Evolutionary conservation across 202 grass and related monocot genomes (phyloP).

Genomic region (Panicum hallii): DNA sequence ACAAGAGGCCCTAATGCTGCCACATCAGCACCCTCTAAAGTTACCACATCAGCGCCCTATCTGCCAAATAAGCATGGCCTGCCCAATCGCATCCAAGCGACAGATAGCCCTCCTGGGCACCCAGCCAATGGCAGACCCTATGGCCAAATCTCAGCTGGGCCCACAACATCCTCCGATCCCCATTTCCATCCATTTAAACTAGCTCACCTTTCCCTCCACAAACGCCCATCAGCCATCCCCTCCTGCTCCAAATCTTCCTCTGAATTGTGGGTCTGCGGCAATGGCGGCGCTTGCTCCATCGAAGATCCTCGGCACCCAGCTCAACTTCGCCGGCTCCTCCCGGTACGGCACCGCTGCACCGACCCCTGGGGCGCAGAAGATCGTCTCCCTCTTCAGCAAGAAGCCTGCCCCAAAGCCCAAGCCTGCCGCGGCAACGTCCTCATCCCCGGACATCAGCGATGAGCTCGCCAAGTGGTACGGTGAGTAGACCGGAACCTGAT

Average conservation of each 20-base stretch:
- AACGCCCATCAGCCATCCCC: constrained; percentile 41
- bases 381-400: constrained; percentile 78
- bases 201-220: constrained; percentile 44
- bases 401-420: constrained; percentile 68
- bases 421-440: constrained; percentile 33
- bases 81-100: constrained; percentile 69
- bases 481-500: constrained; percentile 44
- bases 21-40: constrained; percentile 53
- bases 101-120: constrained; percentile 55
- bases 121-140: constrained; percentile 67
- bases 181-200: constrained; percentile 74
- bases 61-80: constrained; percentile 67
- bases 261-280: constrained; percentile 36
- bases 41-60: constrained; percentile 62
- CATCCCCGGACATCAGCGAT: constrained; percentile 52
- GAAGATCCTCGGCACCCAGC: constrained; percentile 68
- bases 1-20: constrained; percentile 45
- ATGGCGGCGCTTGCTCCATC: constrained; percentile 73
- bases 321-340: constrained; percentile 50
- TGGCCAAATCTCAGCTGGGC: constrained; percentile 59
- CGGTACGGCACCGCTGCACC: constrained; percentile 39
- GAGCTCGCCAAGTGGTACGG: constrained; percentile 98
- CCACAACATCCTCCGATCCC: constrained; percentile 80
- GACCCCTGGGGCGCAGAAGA: constrained; percentile 52
- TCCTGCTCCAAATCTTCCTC: constrained; percentile 17